phyloP scores from a whole-genome alignment of 1,139 yeast species.

The Candida glucosophila region DNA sequence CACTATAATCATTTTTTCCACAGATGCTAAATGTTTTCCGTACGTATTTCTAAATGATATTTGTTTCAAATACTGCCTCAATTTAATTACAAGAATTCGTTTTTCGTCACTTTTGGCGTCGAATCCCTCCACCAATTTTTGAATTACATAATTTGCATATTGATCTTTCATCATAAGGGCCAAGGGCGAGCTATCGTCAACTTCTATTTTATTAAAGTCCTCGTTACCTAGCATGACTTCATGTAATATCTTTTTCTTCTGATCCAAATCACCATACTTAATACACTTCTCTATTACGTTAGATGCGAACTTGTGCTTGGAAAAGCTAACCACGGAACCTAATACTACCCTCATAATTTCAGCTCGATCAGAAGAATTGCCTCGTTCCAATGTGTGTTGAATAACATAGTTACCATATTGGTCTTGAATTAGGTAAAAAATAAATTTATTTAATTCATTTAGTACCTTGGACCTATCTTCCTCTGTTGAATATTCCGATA shows the following conservation, averaged over 20 bases:
- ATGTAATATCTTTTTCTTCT: constrained; percentile 54
- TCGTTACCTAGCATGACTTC: constrained; percentile 51
- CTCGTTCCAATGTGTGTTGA: constrained; percentile 87
- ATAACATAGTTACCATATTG: constrained; percentile 97
- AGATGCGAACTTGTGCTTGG: constrained; percentile 94
- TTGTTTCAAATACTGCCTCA: constrained; percentile 53
- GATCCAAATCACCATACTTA: constrained; percentile 56
- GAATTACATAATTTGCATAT: constrained; percentile 94
- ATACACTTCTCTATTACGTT: constrained; percentile 96
- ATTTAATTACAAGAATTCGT: constrained; percentile 49
- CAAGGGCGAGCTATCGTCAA: constrained; percentile 51
- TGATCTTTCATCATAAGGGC: constrained; percentile 95
- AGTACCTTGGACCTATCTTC: constrained; percentile 60
- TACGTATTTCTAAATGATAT: constrained; percentile 46
- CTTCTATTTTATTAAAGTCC: constrained; percentile 28
- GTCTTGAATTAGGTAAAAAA: constrained; percentile 79
- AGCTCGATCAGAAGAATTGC: constrained; percentile 41
- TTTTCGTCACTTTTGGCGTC: constrained; percentile 61
- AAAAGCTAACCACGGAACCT: constrained; percentile 66
- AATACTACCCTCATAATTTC: constrained; percentile 33
- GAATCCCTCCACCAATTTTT: constrained; percentile 77
- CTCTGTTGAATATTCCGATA: constrained; percentile 65
- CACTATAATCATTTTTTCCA: constrained; percentile 64
- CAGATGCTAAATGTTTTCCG: constrained; percentile 84
- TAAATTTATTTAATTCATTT: constrained; percentile 62